Conservation (phyloP, 352 stramenopile genomes). For the Aphanomyces cochlioides region DNA sequence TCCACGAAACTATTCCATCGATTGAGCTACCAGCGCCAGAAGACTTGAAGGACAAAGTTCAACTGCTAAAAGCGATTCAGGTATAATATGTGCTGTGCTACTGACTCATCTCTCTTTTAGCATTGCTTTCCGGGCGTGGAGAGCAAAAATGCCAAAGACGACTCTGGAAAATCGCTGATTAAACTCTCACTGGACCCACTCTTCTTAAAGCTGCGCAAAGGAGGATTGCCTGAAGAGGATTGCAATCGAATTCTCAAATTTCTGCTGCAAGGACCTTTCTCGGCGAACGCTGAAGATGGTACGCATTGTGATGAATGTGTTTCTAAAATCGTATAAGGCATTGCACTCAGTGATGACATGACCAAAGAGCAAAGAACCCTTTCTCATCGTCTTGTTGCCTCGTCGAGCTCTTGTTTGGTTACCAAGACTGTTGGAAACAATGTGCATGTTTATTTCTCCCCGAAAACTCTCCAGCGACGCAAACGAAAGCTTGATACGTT, state of each 20-base stretch:
- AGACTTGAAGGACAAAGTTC: conserved; percentile 57
- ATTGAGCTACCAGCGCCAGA: conserved; percentile 33
- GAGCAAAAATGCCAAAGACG: conserved; percentile 38
- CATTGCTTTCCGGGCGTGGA: conserved; percentile 65
- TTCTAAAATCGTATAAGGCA: conserved; percentile 32
- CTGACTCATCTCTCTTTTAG: conserved; percentile 28
- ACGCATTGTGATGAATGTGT: not conserved
- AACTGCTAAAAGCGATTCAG: conserved; percentile 72
- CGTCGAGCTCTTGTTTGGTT: conserved; percentile 51
- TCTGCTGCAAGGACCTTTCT: conserved; percentile 48
- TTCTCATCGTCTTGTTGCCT: conserved; percentile 63
- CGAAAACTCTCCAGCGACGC: conserved; percentile 61
- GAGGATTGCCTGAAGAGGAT: conserved; percentile 48
- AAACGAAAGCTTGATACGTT: conserved; percentile 56
- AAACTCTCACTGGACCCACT: conserved; percentile 58
- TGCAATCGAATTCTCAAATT: conserved; percentile 49
- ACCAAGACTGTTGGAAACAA: conserved; percentile 55
- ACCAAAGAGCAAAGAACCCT: conserved; percentile 56
- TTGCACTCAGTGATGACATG: conserved; percentile 57
- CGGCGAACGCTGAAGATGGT: conserved; percentile 43
- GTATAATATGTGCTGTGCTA: conserved; percentile 32
- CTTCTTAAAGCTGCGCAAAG: conserved; percentile 62
- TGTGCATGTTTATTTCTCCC: conserved; percentile 55
- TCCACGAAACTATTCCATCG: conserved; percentile 29
- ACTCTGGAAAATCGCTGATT: conserved; percentile 35